Conservation (phyloP, 2,329 filamentous ascomycete genomes). For the Talaromyces sp. region DNA sequence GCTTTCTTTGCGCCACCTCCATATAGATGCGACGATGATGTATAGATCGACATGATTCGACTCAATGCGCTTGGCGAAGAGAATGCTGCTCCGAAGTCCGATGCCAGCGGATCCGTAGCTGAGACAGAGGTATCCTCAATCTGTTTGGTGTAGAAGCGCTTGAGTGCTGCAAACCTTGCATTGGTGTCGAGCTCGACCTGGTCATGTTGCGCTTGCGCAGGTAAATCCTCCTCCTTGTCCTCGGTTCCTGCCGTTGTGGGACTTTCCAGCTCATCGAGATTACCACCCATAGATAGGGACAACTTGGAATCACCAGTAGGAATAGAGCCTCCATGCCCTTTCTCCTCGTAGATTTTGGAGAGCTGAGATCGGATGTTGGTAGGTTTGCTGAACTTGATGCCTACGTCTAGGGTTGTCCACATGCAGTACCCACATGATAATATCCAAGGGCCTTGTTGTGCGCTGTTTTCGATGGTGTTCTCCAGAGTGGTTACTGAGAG, state of each 20-base stretch:
- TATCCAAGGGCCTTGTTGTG: conserved; percentile 64
- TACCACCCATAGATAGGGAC: conserved; percentile 34
- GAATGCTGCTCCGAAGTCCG: conserved; percentile 49
- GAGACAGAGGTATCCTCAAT: conserved; percentile 62
- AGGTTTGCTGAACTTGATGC: conserved; percentile 83
- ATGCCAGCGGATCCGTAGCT: conserved; percentile 54
- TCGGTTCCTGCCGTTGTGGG: conserved; percentile 31
- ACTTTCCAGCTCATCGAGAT: conserved; percentile 13
- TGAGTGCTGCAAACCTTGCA: conserved; percentile 71
- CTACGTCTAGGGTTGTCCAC: conserved; percentile 88
- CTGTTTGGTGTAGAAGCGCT: conserved; percentile 78
- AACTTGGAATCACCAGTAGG: conserved; percentile 39
- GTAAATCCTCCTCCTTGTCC: conserved; percentile 22
- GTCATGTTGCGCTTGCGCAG: conserved; percentile 25
- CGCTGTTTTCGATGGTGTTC: conserved; percentile 44
- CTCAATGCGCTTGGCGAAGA: conserved; percentile 77
- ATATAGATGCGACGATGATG: conserved; percentile 53
- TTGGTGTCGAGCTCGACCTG: conserved; percentile 57
- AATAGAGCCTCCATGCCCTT: conserved; percentile 40
- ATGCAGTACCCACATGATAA: conserved; percentile 87
- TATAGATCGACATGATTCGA: conserved; percentile 90
- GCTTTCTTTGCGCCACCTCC: conserved; percentile 59
- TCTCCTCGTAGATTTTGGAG: conserved; percentile 61
- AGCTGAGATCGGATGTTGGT: conserved; percentile 83
- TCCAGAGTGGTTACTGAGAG: conserved; percentile 73